Conservation (phyloP, 108 stramenopile species). For the Cyclostephanos invisitatus region DNA sequence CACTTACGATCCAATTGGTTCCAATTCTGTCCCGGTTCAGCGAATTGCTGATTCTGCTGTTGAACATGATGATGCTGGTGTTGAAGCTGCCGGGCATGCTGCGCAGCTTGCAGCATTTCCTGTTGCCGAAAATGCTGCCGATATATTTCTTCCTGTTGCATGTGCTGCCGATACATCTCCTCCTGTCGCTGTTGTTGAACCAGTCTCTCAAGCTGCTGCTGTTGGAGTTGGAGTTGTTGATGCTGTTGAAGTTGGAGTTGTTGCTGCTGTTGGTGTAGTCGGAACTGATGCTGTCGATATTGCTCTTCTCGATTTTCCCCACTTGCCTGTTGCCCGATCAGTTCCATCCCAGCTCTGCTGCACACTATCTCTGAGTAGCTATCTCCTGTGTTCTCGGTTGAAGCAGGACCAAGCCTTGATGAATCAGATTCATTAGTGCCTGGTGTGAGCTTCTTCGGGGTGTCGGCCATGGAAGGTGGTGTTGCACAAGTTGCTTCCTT, state of each 20-base stretch:
- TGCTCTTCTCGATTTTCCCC: conserved; percentile 40
- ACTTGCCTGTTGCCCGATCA: conserved; percentile 13
- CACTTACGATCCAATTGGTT: conserved; percentile 14
- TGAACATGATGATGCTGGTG: conserved; percentile 19
- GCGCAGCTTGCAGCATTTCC: conserved; percentile 31
- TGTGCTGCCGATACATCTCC: conserved; percentile 21
- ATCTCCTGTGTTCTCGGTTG: not conserved
- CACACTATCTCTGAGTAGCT: conserved; percentile 2
- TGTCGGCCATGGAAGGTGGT: not conserved
- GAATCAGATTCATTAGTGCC: not conserved
- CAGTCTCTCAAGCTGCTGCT: conserved; percentile 17
- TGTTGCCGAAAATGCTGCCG: conserved; percentile 24
- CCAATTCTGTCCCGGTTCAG: conserved; percentile 18
- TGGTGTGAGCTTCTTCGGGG: not conserved
- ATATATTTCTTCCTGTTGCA: conserved; percentile 23
- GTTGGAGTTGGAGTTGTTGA: conserved; percentile 20
- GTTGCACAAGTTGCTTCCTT: not conserved
- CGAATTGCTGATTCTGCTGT: conserved; percentile 6
- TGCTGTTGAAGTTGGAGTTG: conserved; percentile 28
- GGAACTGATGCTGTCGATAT: conserved; percentile 11
- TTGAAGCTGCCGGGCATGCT: conserved; percentile 33
- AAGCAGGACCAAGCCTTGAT: not conserved
- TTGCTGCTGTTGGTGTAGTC: conserved; percentile 18
- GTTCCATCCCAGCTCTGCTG: not conserved
- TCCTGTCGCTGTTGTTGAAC: conserved; percentile 26